Evolutionary conservation across 768 basidiomycete genomes (phyloP).

Genomic region (Tylopilus intermedius): DNA sequence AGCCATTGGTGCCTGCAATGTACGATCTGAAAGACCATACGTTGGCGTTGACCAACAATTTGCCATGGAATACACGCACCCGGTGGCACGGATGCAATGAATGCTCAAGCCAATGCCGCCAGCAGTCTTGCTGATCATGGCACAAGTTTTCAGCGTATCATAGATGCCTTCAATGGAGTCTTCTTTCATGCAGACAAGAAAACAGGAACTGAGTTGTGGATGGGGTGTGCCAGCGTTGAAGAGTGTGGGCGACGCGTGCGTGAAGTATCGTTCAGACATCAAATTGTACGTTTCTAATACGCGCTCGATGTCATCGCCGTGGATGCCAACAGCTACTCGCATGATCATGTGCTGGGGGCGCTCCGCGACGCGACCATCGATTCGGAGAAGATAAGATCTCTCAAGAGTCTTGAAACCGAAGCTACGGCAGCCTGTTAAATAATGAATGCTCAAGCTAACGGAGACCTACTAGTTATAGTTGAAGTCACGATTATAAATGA

Average conservation of each 20-base stretch:
- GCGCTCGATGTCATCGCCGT: slow-evolving; percentile 82
- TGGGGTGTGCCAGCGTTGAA: slow-evolving; percentile 98
- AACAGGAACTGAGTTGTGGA: slow-evolving; percentile 94
- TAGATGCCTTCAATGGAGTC: slow-evolving; percentile 99
- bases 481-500: slow-evolving; percentile 98
- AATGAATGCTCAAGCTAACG: not conserved
- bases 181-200: slow-evolving; percentile 97
- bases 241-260: slow-evolving; percentile 93
- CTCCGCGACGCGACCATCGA: slow-evolving; percentile 92
- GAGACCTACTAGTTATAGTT: slow-evolving; percentile 83
- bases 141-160: slow-evolving; percentile 95
- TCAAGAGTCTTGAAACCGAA: slow-evolving; percentile 99
- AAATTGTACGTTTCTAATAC: slow-evolving; percentile 90
- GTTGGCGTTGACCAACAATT: not conserved
- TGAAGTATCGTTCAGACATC: slow-evolving; percentile 98
- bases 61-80: slow-evolving; percentile 43
- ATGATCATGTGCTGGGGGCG: slow-evolving; percentile 99
- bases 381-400: slow-evolving; percentile 91
- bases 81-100: slow-evolving; percentile 93
- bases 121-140: slow-evolving; percentile 99
- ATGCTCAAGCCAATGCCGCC: slow-evolving; percentile 96
- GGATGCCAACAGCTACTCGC: slow-evolving; percentile 98
- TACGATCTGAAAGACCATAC: slow-evolving; percentile 61
- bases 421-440: slow-evolving; percentile 34
- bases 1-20: slow-evolving; percentile 98